These are phyloP conservation scores for Colletotrichum sp. DNA, from an alignment of 2,329 filamentous ascomycete species.

Conservation along the genomic window DNA sequence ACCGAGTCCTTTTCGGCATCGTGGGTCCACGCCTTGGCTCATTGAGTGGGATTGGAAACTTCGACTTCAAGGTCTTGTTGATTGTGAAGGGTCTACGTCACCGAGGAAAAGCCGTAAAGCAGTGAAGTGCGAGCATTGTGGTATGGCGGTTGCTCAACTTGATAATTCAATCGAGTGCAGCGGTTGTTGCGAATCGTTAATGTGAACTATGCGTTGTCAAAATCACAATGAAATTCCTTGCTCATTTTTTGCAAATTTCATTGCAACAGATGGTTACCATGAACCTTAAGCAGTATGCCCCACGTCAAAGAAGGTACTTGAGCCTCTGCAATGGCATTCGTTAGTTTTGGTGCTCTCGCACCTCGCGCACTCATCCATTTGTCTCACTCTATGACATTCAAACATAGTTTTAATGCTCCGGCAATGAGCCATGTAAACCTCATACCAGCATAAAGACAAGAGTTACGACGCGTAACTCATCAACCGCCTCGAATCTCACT, in stretches of 20 bases:
- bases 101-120: background rate
- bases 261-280: too few relatives aligned
- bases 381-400: too few relatives aligned
- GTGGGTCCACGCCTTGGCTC: background rate
- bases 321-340: too few relatives aligned
- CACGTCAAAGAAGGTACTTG: rapidly evolving
- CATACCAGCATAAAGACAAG: too few relatives aligned
- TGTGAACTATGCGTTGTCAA: too few relatives aligned
- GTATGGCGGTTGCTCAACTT: background rate
- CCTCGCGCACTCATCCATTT: too few relatives aligned
- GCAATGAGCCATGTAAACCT: too few relatives aligned
- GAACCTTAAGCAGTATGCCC: rapidly evolving
- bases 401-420: too few relatives aligned
- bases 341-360: rapidly evolving
- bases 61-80: rapidly evolving
- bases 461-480: too few relatives aligned
- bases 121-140: rapidly evolving
- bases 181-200: rapidly evolving
- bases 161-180: rapidly evolving
- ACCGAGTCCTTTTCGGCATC: background rate
- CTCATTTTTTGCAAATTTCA: too few relatives aligned
- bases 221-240: too few relatives aligned
- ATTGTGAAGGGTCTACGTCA: background rate
- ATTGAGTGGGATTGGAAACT: background rate
- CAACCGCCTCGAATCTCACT: too few relatives aligned